Base-by-base conservation (phyloP, 305 asterid species). In the Caryopteris hybrid region DNA sequence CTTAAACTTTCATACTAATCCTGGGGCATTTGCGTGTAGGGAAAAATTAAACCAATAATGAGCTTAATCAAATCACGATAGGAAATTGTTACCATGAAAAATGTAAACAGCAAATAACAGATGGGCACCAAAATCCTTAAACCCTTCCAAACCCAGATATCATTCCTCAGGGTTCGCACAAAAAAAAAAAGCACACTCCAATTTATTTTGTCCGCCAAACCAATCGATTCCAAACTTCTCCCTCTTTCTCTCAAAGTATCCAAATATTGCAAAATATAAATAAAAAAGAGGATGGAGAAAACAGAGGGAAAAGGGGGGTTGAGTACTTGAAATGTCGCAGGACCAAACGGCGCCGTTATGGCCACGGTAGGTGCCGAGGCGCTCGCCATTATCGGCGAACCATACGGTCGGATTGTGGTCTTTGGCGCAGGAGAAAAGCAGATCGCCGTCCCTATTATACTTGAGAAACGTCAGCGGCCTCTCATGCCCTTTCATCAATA, bases 331-430 rank as follows among this genome's bases (percentile, higher is more conserved):
- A 38, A 88, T 78, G 27, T 88, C 98, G 79, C 98, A 93, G 69
- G 89, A 81, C 98, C 98, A 93, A 62, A 93, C 97, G 39, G 97
- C 96, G 18, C 98, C 98, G 38, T 93, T 93, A 61, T 93, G 98
- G 23, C 96, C 98, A 45, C 86, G 88, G 64, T 88, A 93, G 38
- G 97, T 88, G 36, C 98, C 98, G 62, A 93, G 95, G 23, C 98
- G 86, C 76, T 93, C 98, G 65, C 98, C 98, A 22, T 83, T 88
- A 31, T 93, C 94, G 25, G 97, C 95, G 52, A 85, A 93, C 96
- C 97, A 93, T 22, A 88, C 92, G 11, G 96, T 90, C 3, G 98
- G 98, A 17, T 76, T 82, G 64, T 88, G 97, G 33, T 93, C 98
- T 70, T 93, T 93, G 12, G 96, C 98, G 56, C 98, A 93, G 4